Conservation (phyloP, 176 grass and related monocot genomes). For the bread wheat (Triticum aestivum) region DNA sequence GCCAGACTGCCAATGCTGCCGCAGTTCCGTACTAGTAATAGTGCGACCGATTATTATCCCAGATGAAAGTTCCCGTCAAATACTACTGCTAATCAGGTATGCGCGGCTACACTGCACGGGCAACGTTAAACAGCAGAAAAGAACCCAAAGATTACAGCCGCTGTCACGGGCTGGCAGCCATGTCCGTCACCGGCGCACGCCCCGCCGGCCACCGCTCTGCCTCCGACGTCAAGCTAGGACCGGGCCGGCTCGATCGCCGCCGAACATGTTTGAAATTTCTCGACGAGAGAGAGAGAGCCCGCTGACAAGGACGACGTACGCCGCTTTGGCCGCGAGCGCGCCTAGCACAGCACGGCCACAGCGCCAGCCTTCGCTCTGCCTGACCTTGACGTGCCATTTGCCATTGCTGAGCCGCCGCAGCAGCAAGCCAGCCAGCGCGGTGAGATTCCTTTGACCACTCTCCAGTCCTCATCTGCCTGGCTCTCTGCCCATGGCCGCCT, state of each 20-base stretch:
- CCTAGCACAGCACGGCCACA: not conserved
- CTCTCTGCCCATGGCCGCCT: not conserved
- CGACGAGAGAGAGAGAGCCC: not conserved
- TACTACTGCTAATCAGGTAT: not conserved
- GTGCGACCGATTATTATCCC: not conserved
- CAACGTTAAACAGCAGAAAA: not conserved
- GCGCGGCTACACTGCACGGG: not conserved
- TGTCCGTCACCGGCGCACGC: not conserved
- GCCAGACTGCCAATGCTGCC: not conserved
- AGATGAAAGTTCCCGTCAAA: not conserved
- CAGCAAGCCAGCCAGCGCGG: not conserved
- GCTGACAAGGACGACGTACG: not conserved
- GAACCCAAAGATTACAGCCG: not conserved
- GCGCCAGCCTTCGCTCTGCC: not conserved
- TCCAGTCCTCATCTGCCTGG: conserved; percentile 17
- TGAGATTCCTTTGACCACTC: conserved; percentile 39
- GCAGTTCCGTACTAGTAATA: not conserved
- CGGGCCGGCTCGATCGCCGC: not conserved
- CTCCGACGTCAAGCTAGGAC: not conserved
- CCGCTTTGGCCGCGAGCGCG: conserved; percentile 12
- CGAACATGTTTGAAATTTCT: not conserved
- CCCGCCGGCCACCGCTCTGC: not conserved
- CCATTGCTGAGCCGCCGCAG: conserved; percentile 7
- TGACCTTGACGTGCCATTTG: conserved; percentile 33
- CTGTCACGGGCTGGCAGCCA: not conserved